Evolutionary conservation across 2,329 filamentous ascomycete genomes (phyloP).

Genomic region (Penicillium concentricum): DNA sequence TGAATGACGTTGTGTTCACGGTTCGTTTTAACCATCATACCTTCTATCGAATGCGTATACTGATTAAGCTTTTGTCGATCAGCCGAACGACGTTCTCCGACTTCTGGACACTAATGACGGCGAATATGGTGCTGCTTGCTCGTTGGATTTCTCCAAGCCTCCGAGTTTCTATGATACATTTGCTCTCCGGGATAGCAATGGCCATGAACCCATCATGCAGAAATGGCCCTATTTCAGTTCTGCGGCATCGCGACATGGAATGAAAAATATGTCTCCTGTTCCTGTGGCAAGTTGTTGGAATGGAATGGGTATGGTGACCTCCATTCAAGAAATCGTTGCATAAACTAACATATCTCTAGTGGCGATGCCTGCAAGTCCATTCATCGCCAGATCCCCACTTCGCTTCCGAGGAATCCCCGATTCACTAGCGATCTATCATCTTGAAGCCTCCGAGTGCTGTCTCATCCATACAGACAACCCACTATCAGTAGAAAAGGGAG

Average conservation of each 20-base stretch:
- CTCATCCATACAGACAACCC: slow-evolving; percentile 50
- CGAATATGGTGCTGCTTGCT: slow-evolving; percentile 67
- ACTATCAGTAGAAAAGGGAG: slow-evolving; percentile 29
- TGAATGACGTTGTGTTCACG: slow-evolving; percentile 51
- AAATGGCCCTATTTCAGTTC: slow-evolving; percentile 65
- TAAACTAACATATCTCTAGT: slow-evolving; percentile 19
- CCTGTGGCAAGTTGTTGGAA: slow-evolving; percentile 69
- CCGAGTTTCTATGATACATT: slow-evolving; percentile 73
- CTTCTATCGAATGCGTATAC: not conserved
- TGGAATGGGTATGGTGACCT: slow-evolving; percentile 52
- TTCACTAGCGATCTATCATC: slow-evolving; percentile 51
- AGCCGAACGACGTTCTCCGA: slow-evolving; percentile 54
- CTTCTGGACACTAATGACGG: slow-evolving; percentile 59
- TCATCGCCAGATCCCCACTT: slow-evolving; percentile 39
- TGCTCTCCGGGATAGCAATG: slow-evolving; percentile 66
- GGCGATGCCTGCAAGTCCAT: slow-evolving; percentile 26
- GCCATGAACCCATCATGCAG: slow-evolving; percentile 61
- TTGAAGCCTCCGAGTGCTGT: slow-evolving; percentile 79
- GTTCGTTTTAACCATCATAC: slow-evolving; percentile 21
- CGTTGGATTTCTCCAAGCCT: slow-evolving; percentile 66
- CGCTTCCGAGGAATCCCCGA: slow-evolving; percentile 66
- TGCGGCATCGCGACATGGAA: slow-evolving; percentile 51
- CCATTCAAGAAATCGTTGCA: not conserved
- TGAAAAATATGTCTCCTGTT: slow-evolving; percentile 54
- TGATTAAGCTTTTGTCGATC: slow-evolving; percentile 16